A percentile compares a stretch with the other conserved stretches of the same genome.
phyloP scores from a whole-genome alignment of 2,329 filamentous ascomycete species.

The Clonostachys rosea region DNA sequence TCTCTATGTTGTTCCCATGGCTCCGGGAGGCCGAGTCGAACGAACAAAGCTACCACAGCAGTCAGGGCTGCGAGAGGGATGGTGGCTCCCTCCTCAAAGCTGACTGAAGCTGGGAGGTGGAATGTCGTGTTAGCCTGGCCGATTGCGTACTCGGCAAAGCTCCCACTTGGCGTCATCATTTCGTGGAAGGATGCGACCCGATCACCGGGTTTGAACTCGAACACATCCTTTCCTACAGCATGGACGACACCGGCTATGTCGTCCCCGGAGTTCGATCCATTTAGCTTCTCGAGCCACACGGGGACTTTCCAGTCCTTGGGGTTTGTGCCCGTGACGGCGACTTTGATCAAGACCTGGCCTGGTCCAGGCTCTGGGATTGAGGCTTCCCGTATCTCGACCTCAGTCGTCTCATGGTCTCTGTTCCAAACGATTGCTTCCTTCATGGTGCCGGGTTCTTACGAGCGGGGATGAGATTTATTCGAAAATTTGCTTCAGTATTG shows the following conservation, averaged over 20 bases:
- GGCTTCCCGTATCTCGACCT: slow-evolving; percentile 2
- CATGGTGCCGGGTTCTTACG: no score
- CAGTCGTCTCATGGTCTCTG: no score
- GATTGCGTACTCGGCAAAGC: slow-evolving; percentile 58
- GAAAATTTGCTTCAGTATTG: no score
- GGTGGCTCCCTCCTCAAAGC: slow-evolving; percentile 53
- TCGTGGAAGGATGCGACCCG: slow-evolving; percentile 31
- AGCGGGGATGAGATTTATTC: no score
- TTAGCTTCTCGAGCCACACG: background rate
- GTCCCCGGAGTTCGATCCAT: slow-evolving; percentile 9
- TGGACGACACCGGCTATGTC: slow-evolving; percentile 37
- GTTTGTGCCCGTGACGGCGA: slow-evolving; percentile 10
- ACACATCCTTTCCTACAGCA: slow-evolving; percentile 46
- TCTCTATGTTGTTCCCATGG: slow-evolving; percentile 34
- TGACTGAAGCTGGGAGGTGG: slow-evolving; percentile 39
- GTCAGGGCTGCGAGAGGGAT: slow-evolving; percentile 52
- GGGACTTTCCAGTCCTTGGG: slow-evolving; percentile 14
- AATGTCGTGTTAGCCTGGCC: slow-evolving; percentile 52
- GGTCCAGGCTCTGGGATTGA: slow-evolving; percentile 7
- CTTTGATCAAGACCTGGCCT: slow-evolving; percentile 12
- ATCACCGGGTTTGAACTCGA: slow-evolving; percentile 41
- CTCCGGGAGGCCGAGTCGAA: slow-evolving; percentile 36
- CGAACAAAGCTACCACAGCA: slow-evolving; percentile 43
- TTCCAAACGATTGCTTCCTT: no score
- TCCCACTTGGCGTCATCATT: slow-evolving; percentile 30